Percentiles rank a stretch among this genome's conserved stretches.
Conservation (phyloP, 768 basidiomycete genomes). For the Leucocoprinus birnbaumii region DNA sequence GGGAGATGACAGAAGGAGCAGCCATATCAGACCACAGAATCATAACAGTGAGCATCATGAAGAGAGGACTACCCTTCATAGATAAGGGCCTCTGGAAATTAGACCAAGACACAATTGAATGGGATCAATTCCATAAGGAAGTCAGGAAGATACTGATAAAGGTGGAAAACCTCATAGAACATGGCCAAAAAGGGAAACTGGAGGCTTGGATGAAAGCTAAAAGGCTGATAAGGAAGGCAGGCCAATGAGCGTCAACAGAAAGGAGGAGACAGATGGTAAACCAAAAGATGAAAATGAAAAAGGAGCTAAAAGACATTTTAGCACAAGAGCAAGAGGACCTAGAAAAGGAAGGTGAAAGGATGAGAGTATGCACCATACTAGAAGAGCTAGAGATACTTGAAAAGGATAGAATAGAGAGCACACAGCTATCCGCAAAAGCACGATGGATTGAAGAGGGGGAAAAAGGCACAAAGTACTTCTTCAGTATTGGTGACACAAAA, state of each 20-base stretch:
- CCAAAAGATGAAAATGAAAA: not conserved
- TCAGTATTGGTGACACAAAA: not conserved
- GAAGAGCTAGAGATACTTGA: not conserved
- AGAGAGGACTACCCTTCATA: constrained; percentile 20
- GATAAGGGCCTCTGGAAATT: constrained; percentile 32
- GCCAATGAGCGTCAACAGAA: not conserved
- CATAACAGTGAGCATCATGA: constrained; percentile 19
- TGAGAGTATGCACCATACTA: no score
- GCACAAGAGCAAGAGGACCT: no score
- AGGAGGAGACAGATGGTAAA: not conserved
- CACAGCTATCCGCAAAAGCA: not conserved
- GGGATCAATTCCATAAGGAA: constrained; percentile 11
- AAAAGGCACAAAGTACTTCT: not conserved
- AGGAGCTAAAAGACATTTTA: not conserved
- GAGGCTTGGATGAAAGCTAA: not conserved
- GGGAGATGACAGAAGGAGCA: constrained; percentile 21
- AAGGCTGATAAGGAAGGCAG: not conserved
- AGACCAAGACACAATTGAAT: constrained; percentile 16
- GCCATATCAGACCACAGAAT: constrained; percentile 29
- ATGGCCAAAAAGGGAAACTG: not conserved
- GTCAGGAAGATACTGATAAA: not conserved
- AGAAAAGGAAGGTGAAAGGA: no score
- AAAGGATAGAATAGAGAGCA: not conserved
- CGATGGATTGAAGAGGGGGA: not conserved
- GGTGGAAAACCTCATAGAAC: not conserved